Evolutionary conservation across 345 rosid species (phyloP).

Genomic region (Aquilaria malaccensis): DNA sequence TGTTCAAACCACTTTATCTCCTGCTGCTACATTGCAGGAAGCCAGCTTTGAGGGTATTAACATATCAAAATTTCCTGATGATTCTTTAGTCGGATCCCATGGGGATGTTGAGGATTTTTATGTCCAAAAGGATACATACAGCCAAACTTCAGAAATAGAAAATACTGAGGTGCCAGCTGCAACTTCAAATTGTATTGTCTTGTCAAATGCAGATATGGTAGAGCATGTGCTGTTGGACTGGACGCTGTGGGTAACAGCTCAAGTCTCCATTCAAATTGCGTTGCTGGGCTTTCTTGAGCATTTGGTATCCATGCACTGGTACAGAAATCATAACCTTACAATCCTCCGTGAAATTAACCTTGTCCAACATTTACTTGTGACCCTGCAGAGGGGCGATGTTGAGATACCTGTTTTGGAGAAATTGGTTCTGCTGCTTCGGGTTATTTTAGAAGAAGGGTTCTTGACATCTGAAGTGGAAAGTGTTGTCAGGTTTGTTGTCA

Average conservation of each 20-base stretch:
- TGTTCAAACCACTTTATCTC: constrained; percentile 31
- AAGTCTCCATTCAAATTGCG: constrained; percentile 90
- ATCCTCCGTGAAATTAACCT: constrained; percentile 89
- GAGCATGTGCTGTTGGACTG: constrained; percentile 99
- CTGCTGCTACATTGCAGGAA: constrained; percentile 49
- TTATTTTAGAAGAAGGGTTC: constrained; percentile 98
- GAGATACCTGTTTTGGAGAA: constrained; percentile 97
- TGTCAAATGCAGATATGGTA: constrained; percentile 97
- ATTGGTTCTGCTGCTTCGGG: constrained; percentile 92
- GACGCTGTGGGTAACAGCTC: constrained; percentile 96
- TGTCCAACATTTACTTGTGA: constrained; percentile 92
- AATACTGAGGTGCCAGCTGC: constrained; percentile 69
- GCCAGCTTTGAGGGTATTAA: constrained; percentile 73
- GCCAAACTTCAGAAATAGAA: constrained; percentile 95
- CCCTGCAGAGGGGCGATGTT: constrained; percentile 98
- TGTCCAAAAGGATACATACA: constrained; percentile 74
- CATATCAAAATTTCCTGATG: constrained; percentile 68
- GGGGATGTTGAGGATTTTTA: constrained; percentile 97
- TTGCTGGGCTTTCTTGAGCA: constrained; percentile 95
- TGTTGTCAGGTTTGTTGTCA: constrained; percentile 92
- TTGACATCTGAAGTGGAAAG: constrained; percentile 89
- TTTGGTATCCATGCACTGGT: constrained; percentile 99
- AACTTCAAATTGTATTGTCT: constrained; percentile 92
- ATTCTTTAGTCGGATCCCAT: constrained; percentile 89
- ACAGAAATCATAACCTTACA: constrained; percentile 96